Evolutionary conservation across 345 rosid species (phyloP), one percentile per base, ranked within the genome.

Genomic region (Angophora floribunda): DNA sequence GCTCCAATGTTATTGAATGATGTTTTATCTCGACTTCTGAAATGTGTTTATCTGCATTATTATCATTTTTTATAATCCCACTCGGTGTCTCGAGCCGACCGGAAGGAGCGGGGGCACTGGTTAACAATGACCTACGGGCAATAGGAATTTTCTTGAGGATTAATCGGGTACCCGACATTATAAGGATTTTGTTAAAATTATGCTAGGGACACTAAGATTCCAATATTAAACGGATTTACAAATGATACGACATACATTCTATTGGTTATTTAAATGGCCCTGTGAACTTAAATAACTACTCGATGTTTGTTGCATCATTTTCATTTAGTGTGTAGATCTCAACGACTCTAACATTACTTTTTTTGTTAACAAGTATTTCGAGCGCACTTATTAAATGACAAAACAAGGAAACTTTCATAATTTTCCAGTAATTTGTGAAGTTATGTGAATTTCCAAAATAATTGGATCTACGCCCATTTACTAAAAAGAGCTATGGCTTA

Each of bases 401-500:
- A 32, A 17, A 36, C 1, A 2, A 70, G 2, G 0, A 17, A 70
- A 32, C 45, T 70, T 41, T 32, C 3, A 7, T 16, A 16, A 13
- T 70, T 32, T 70, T 24, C 45, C 41, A 17, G 7, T 2, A 7
- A 9, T 19, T 2, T 36, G 26, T 1, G 13, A 7, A 17, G 47
- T 70, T 70, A 26, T 36, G 2, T 10, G 26, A 70, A 17, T 70
- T 10, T 70, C 82, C 47, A 36, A 36, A 4, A 70, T 36, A 17
- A 70, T 70, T 9, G 12, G 82, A 10, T 9, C 61, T 21, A 22
- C 5, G 4, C 17, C 0, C 0, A 3, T 5, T 36, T 70, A 17
- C 17, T 2, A 17, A 1, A 36, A 36, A 17, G 13, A 4, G 0
- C 26, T 36, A 4, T 1, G 1, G 10, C 36, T 41, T 36, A 8